Conservation (phyloP, 345 rosid species). For the Kandelia obovata region DNA sequence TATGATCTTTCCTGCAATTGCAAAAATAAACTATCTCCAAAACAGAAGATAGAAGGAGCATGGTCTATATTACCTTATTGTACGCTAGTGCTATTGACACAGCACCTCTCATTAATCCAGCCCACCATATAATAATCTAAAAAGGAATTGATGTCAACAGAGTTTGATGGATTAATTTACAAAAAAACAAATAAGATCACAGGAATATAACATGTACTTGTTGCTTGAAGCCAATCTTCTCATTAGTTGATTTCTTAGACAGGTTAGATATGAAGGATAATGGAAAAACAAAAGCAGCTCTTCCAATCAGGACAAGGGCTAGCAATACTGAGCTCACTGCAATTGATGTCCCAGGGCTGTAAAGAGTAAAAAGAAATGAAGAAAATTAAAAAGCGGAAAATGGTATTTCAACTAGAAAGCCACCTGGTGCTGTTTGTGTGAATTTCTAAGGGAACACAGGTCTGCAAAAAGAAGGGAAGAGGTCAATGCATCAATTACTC, state of each 20-base stretch:
- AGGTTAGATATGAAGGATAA: constrained; percentile 84
- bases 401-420: not conserved
- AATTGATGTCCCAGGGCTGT: constrained; percentile 81
- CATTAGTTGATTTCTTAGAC: constrained; percentile 55
- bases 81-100: constrained; percentile 99
- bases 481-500: not conserved
- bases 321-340: constrained; percentile 80
- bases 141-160: constrained; percentile 7
- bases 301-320: constrained; percentile 72
- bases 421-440: too few relatives aligned
- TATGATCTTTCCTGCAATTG: not conserved
- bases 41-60: not conserved
- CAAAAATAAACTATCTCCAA: not conserved
- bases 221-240: constrained; percentile 66
- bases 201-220: constrained; percentile 46
- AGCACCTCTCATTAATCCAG: constrained; percentile 99
- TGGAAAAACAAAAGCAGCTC: constrained; percentile 98
- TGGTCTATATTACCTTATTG: constrained; percentile 54
- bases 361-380: constrained; percentile 12
- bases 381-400: not conserved
- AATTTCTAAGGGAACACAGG: too few relatives aligned
- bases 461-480: not conserved
- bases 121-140: constrained; percentile 95
- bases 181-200: not conserved
- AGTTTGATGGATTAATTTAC: not conserved